Evolutionary conservation across 2,329 filamentous ascomycete genomes (phyloP).

Genomic region (Cadophora sp.): DNA sequence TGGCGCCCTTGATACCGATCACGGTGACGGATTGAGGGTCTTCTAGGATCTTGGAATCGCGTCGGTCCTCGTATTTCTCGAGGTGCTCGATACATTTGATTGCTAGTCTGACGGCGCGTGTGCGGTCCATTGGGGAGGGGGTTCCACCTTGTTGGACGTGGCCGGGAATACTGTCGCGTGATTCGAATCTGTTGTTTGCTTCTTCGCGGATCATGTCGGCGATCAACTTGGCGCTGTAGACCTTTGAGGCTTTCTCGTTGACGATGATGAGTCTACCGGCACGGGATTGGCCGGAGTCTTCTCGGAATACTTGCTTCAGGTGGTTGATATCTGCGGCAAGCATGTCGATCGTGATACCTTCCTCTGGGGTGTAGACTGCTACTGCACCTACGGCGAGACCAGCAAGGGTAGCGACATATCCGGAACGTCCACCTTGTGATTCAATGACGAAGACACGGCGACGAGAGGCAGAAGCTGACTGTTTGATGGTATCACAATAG

Average conservation of each 20-base stretch:
- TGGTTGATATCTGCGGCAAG: conserved; percentile 88
- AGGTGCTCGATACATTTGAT: conserved; percentile 95
- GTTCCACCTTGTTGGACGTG: conserved; percentile 95
- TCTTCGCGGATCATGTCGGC: conserved; percentile 96
- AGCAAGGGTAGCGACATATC: conserved; percentile 90
- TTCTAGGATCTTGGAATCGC: conserved; percentile 70
- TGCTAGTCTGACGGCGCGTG: conserved; percentile 87
- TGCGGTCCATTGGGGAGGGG: conserved; percentile 94
- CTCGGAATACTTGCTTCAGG: conserved; percentile 82
- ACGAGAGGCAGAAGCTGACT: conserved; percentile 92
- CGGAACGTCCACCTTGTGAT: conserved; percentile 93
- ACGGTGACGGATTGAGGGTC: conserved; percentile 79
- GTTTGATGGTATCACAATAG: conserved; percentile 97
- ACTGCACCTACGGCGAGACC: conserved; percentile 91
- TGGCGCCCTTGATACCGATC: conserved; percentile 90
- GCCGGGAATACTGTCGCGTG: conserved; percentile 87
- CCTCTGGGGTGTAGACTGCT: conserved; percentile 95
- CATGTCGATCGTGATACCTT: conserved; percentile 94
- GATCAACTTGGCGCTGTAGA: conserved; percentile 92
- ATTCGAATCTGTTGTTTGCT: conserved; percentile 89
- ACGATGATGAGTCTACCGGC: conserved; percentile 95
- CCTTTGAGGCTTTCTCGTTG: conserved; percentile 91
- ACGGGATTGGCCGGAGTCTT: conserved; percentile 86
- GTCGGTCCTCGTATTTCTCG: conserved; percentile 74
- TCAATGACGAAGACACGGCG: conserved; percentile 97